These are phyloP conservation scores for Iberis pinnata DNA, from an alignment of 345 rosid species.

Conservation along the genomic window DNA sequence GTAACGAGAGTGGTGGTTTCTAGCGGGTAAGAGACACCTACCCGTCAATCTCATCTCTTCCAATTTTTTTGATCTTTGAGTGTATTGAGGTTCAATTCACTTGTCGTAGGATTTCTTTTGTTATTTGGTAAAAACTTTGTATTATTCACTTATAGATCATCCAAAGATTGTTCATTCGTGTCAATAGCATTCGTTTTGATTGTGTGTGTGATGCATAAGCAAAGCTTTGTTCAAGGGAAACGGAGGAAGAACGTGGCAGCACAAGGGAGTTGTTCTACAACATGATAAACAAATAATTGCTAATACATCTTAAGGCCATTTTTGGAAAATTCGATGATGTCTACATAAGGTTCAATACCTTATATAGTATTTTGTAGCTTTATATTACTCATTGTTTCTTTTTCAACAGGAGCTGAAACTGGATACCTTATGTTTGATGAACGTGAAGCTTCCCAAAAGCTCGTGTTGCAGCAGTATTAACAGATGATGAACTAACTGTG, in stretches of 20 bases:
- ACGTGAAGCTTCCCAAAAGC: conserved; percentile 92
- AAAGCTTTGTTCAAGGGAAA: conserved; percentile 60
- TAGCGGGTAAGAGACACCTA: conserved; percentile 43
- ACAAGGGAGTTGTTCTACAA: no score
- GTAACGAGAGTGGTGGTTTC: conserved; percentile 36
- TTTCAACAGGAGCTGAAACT: conserved; percentile 69
- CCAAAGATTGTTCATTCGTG: conserved; percentile 10
- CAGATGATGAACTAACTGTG: conserved; percentile 74
- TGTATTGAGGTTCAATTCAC: background rate
- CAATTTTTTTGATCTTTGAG: background rate
- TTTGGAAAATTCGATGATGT: conserved; percentile 69
- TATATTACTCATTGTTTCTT: no score
- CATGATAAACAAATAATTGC: no score
- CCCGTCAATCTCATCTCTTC: background rate
- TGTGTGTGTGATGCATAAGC: conserved; percentile 57
- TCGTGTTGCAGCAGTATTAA: conserved; percentile 87
- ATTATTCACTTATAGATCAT: background rate
- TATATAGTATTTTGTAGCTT: no score
- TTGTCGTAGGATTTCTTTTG: background rate
- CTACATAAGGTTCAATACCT: conserved; percentile 24
- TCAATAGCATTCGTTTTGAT: no score
- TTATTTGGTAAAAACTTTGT: background rate
- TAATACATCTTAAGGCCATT: conserved; percentile 68
- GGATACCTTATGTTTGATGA: conserved; percentile 77
- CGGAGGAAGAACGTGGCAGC: conserved; percentile 59